Percentiles rank a stretch among this genome's conserved stretches.
These are phyloP conservation scores for Arabis hirsuta DNA, from an alignment of 345 rosid species.

Conservation along the genomic window DNA sequence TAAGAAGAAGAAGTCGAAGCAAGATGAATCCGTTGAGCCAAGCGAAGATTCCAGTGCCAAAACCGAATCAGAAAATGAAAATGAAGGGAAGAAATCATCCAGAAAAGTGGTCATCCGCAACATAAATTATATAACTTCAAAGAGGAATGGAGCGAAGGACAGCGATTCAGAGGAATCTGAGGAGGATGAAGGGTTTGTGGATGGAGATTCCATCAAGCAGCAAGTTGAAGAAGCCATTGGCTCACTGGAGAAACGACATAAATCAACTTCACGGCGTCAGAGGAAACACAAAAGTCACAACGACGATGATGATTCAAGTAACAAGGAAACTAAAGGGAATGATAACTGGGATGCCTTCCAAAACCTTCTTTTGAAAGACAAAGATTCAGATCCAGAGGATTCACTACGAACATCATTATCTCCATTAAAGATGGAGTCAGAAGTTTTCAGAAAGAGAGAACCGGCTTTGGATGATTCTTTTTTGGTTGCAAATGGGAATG, in stretches of 20 bases:
- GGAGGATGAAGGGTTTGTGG: constrained; percentile 65
- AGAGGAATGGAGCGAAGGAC: constrained; percentile 65
- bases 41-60: constrained; percentile 43
- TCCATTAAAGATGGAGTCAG: constrained; percentile 51
- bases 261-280: constrained; percentile 55
- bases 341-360: constrained; percentile 89
- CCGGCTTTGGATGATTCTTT: constrained; percentile 63
- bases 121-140: constrained; percentile 91
- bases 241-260: constrained; percentile 67
- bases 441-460: constrained; percentile 51
- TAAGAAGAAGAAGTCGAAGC: constrained; percentile 49
- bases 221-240: constrained; percentile 90
- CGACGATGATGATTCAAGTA: constrained; percentile 47
- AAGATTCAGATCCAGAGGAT: constrained; percentile 54
- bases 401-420: constrained; percentile 36
- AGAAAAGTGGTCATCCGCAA: constrained; percentile 93
- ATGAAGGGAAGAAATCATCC: constrained; percentile 72
- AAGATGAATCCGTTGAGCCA: constrained; percentile 58
- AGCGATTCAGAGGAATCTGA: constrained; percentile 61
- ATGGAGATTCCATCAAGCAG: constrained; percentile 72
- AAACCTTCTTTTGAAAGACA: constrained; percentile 73
- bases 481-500: constrained; percentile 48
- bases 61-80: constrained; percentile 45
- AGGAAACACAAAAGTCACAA: constrained; percentile 54
- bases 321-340: constrained; percentile 52